Percentiles rank a stretch among this genome's conserved stretches.
Conservation (phyloP, 768 basidiomycete genomes). For the Tricholomella constricta region DNA sequence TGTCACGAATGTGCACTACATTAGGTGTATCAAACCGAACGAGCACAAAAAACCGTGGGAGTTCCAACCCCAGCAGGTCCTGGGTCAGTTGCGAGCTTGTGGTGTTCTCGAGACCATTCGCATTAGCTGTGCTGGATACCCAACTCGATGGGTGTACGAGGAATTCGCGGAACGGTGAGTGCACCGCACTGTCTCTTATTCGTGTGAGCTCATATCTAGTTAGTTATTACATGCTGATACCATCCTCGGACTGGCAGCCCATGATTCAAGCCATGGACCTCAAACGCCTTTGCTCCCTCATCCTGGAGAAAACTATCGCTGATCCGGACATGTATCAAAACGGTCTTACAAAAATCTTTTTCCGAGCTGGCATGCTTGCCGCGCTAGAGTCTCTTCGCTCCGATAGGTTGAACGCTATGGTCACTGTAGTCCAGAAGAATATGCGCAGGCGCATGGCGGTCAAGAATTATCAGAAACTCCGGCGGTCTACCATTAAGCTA, state of each 20-base stretch:
- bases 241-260: slow-evolving; percentile 82
- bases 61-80: slow-evolving; percentile 92
- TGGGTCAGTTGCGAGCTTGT: slow-evolving; percentile 94
- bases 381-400: slow-evolving; percentile 90
- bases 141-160: slow-evolving; percentile 96
- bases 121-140: slow-evolving; percentile 98
- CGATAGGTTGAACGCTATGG: slow-evolving; percentile 84
- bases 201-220: slow-evolving; percentile 16
- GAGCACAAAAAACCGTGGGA: slow-evolving; percentile 97
- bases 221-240: slow-evolving; percentile 97
- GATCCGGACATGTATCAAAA: slow-evolving; percentile 97
- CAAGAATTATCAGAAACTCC: slow-evolving; percentile 73
- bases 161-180: slow-evolving; percentile 96
- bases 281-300: slow-evolving; percentile 76
- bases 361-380: slow-evolving; percentile 98
- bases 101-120: slow-evolving; percentile 99
- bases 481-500: slow-evolving; percentile 76
- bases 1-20: slow-evolving; percentile 98
- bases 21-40: slow-evolving; percentile 99
- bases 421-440: slow-evolving; percentile 97
- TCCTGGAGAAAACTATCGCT: slow-evolving; percentile 84
- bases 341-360: slow-evolving; percentile 98
- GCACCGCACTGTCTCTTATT: neutral
- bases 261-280: slow-evolving; percentile 85
- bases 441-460: slow-evolving; percentile 85